Conservation (phyloP, 306 rosid species). For the Mimosa pudica region DNA sequence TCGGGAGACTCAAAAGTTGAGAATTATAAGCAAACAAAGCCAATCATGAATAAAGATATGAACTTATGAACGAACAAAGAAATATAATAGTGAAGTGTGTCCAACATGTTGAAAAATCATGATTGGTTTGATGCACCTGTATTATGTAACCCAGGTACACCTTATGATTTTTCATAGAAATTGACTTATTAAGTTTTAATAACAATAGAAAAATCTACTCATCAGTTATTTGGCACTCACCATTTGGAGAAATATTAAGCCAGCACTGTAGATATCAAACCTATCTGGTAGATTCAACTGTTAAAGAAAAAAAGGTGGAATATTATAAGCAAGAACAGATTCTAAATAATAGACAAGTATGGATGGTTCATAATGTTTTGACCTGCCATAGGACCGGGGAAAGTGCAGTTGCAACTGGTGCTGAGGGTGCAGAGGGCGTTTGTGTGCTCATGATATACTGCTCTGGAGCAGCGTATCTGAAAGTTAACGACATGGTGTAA, state of each 20-base stretch:
- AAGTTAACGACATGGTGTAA: slow-evolving; percentile 24
- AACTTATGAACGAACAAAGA: background rate
- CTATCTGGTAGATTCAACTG: slow-evolving; percentile 95
- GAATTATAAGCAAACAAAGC: background rate
- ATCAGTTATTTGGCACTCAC: slow-evolving; percentile 51
- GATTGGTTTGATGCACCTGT: background rate
- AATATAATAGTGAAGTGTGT: background rate
- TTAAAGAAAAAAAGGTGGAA: slow-evolving; percentile 41
- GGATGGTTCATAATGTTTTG: slow-evolving; percentile 23
- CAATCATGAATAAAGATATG: background rate
- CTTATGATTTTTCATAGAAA: slow-evolving; percentile 5
- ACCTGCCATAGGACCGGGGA: slow-evolving; percentile 99
- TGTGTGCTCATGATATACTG: slow-evolving; percentile 99
- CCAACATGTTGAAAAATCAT: background rate
- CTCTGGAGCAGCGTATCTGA: slow-evolving; percentile 96
- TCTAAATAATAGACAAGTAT: slow-evolving; percentile 14
- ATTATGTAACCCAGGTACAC: background rate
- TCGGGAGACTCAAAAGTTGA: background rate
- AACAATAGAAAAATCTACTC: slow-evolving; percentile 25
- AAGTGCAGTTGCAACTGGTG: slow-evolving; percentile 93
- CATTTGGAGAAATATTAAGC: slow-evolving; percentile 93
- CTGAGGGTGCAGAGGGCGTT: slow-evolving; percentile 97
- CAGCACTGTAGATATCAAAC: slow-evolving; percentile 92
- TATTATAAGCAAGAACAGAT: slow-evolving; percentile 33
- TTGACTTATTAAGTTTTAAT: slow-evolving; percentile 12